Evolutionary conservation across 2,329 filamentous ascomycete species (phyloP).

Genomic region (Fusarium caatingaense): DNA sequence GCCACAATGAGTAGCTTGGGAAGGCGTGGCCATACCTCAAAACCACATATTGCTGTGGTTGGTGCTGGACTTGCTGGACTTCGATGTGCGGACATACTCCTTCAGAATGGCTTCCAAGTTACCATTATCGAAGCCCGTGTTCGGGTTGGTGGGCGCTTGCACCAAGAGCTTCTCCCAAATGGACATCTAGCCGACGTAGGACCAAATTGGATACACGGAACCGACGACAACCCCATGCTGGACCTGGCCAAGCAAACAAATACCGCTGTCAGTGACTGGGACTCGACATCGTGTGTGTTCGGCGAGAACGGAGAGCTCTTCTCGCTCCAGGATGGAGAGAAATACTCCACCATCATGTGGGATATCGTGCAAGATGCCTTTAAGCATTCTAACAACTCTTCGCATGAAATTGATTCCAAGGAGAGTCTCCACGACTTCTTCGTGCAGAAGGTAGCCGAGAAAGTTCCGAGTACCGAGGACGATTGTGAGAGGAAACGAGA

Average conservation of each 20-base stretch:
- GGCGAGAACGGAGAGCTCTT: slow-evolving; percentile 67
- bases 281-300: slow-evolving; percentile 66
- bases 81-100: slow-evolving; percentile 75
- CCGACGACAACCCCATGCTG: slow-evolving; percentile 75
- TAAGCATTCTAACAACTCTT: slow-evolving; percentile 69
- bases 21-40: slow-evolving; percentile 34
- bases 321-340: slow-evolving; percentile 57
- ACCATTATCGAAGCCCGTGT: slow-evolving; percentile 76
- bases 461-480: slow-evolving; percentile 59
- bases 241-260: slow-evolving; percentile 72
- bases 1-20: slow-evolving; percentile 48
- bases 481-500: slow-evolving; percentile 56
- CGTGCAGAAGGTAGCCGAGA: slow-evolving; percentile 55
- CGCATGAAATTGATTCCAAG: slow-evolving; percentile 58
- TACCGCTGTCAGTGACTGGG: slow-evolving; percentile 61
- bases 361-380: slow-evolving; percentile 75
- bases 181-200: slow-evolving; percentile 68
- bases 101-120: slow-evolving; percentile 73
- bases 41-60: slow-evolving; percentile 72
- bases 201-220: slow-evolving; percentile 86
- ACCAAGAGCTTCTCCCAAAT: slow-evolving; percentile 62
- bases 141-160: slow-evolving; percentile 73
- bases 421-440: slow-evolving; percentile 68
- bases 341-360: slow-evolving; percentile 70
- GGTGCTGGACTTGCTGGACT: slow-evolving; percentile 78